Conservation (phyloP, 306 rosid species). For the Carpinus viminea region DNA sequence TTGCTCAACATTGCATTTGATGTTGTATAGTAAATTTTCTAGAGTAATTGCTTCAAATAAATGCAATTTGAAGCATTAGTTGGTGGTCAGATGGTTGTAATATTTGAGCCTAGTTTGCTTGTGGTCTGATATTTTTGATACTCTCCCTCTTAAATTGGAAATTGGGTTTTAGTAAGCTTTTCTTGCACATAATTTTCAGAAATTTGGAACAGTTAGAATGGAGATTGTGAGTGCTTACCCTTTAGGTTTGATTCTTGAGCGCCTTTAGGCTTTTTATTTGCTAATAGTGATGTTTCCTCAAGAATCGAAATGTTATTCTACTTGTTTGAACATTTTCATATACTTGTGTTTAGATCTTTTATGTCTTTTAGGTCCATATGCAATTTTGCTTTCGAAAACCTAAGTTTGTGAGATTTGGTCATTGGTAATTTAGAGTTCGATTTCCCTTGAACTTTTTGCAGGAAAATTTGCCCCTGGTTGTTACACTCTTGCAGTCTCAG, state of each 20-base stretch:
- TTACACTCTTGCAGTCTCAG: conserved; percentile 96
- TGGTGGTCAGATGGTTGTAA: not conserved
- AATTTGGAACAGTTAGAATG: not conserved
- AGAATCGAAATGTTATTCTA: not conserved
- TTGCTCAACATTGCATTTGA: not conserved
- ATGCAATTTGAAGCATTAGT: not conserved
- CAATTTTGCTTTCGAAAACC: not conserved
- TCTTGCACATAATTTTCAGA: not conserved
- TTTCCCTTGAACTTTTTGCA: conserved; percentile 27
- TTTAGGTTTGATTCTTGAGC: not conserved
- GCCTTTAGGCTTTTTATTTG: not conserved
- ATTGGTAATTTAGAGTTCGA: not conserved
- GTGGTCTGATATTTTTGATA: not conserved
- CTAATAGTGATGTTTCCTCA: not conserved
- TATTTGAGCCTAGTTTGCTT: not conserved
- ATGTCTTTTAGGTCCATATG: not conserved
- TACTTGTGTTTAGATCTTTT: not conserved
- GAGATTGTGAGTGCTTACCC: not conserved
- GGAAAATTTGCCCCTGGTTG: conserved; percentile 84
- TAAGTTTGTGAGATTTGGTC: not conserved
- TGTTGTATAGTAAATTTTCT: not conserved
- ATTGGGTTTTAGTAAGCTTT: not conserved
- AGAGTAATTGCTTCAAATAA: too few species aligned
- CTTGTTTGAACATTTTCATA: not conserved
- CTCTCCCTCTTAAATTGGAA: not conserved